phyloP scores from a whole-genome alignment of 73 alveolate genomes.

The Halteria grandinella region DNA sequence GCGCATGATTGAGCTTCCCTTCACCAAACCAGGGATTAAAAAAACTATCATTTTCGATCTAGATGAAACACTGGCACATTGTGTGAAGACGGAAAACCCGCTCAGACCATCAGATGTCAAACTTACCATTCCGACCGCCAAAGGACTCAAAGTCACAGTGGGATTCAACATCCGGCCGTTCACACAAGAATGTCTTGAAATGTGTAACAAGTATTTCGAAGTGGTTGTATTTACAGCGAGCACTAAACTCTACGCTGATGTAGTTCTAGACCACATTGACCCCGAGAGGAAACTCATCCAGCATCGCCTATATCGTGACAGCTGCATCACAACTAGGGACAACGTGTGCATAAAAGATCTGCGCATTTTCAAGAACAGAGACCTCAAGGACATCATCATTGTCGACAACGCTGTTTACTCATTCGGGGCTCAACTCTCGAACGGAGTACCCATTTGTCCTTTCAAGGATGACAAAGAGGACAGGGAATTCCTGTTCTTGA shows the following conservation, averaged over 20 bases:
- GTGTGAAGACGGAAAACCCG: constrained; percentile 52
- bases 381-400: constrained; percentile 59
- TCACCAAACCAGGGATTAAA: constrained; percentile 30
- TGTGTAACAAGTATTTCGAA: constrained; percentile 66
- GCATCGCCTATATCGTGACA: constrained; percentile 74
- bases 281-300: constrained; percentile 63
- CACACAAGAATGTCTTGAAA: constrained; percentile 60
- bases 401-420: constrained; percentile 76
- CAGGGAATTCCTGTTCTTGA: constrained; percentile 55
- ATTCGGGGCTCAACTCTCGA: constrained; percentile 62
- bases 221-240: constrained; percentile 78
- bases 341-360: constrained; percentile 79
- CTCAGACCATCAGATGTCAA: constrained; percentile 44
- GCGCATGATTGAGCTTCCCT: constrained; percentile 11
- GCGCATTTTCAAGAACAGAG: constrained; percentile 67
- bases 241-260: constrained; percentile 72
- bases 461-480: constrained; percentile 73
- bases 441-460: constrained; percentile 79
- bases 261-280: constrained; percentile 75
- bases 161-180: constrained; percentile 76
- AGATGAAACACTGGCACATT: constrained; percentile 67
- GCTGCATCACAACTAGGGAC: constrained; percentile 65
- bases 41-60: constrained; percentile 63
- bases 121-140: constrained; percentile 19
- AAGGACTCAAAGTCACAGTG: constrained; percentile 13